Evolutionary conservation across 371 early-diverging fungal species (phyloP), one percentile per base, ranked within the genome.

Genomic region (Mortierella sp.): DNA sequence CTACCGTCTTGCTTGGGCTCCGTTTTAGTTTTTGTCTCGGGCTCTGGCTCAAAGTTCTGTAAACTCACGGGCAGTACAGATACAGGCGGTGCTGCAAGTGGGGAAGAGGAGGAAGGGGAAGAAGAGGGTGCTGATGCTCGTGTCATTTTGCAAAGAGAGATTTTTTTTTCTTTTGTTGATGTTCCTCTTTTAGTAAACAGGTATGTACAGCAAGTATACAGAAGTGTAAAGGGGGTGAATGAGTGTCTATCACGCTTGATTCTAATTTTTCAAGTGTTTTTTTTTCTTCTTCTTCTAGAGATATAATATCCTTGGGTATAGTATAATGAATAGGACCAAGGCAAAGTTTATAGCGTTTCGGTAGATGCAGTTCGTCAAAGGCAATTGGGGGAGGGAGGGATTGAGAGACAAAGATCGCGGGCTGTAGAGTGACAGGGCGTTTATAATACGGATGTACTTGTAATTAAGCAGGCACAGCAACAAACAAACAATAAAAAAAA

Each of bases 31-130:
- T 49, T 15, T 15, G 28, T 12, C 17, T 63, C 43, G 22, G 34
- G 43, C 32, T 47, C 43, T 7, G 35, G 1, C n/a, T 51, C 63
- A 1, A 49, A 10, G 17, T 34, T 34, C 5, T n/a, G 43, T 43
- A 15, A 15, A 13, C 2, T 43, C 43, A 43, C 43, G 15, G 43
- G 13, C 5, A 15, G 15, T 2, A 43, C 22, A 32, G 35, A 19
- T 22, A 19, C 60, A 45, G 40, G 6, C 15, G 32, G 22, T 13
- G 35, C 63, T 34, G 13, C 51, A n/a, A 34, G 15, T 28, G 63
- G 63, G 5, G 64, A 54, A 13, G 64, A 55, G 3, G 64, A 40
- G 10, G 64, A 54, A 31, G 64, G 37, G 15, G 64, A 64, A 28
- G 64, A n/a, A 0, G 64, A 40, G 13, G 64, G 54, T 7, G 64